Percentiles rank a stretch among this genome's conserved stretches.
Conservation (phyloP, 176 grass and related monocot species). For the Zea mays region Zm-B73-REFERENCE-NAM-5.0 NC_050097.1:3826501-3827000, state of each 20-base stretch:
- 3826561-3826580: conserved; percentile 32
- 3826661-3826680: neutral
- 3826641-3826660: neutral
- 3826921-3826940: neutral
- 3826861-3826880: neutral
- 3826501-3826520: neutral
- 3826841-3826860: neutral
- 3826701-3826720: neutral
- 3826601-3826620: neutral
- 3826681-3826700: neutral
- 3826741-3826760: too few species aligned
- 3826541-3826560: conserved; percentile 19
- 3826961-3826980: neutral
- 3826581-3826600: conserved; percentile 3
- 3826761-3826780: too few species aligned
- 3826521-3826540: too few species aligned
- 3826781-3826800: too few species aligned
- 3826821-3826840: neutral
- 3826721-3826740: too few species aligned
- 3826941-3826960: neutral
- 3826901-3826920: neutral
- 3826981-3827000: conserved; percentile 32
- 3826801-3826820: too few species aligned
- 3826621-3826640: neutral
- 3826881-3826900: neutral